Evolutionary conservation across 768 basidiomycete genomes (phyloP).

Genomic region (Dictyophora rubrovolvata): DNA sequence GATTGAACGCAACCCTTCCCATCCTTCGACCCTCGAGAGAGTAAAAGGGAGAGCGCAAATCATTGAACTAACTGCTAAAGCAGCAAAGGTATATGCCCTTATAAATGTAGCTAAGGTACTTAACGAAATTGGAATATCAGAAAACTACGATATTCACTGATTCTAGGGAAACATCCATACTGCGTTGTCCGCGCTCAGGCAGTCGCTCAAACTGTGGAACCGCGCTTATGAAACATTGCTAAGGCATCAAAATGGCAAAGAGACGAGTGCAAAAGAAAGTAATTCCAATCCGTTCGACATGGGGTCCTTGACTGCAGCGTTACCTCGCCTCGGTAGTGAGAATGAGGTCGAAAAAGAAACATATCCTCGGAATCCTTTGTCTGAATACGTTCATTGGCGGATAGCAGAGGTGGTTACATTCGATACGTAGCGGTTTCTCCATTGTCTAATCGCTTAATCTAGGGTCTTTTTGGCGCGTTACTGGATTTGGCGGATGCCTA

Average conservation of each 20-base stretch:
- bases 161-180: conserved; percentile 52
- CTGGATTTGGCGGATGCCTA: conserved; percentile 60
- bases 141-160: background rate
- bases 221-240: conserved; percentile 61
- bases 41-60: conserved; percentile 47
- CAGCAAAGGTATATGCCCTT: conserved; percentile 54
- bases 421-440: background rate
- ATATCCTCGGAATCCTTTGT: conserved; percentile 24
- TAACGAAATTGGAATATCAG: conserved; percentile 1
- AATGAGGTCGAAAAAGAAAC: conserved; percentile 12
- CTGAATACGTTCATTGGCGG: conserved; percentile 64
- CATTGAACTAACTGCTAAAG: conserved; percentile 64
- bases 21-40: conserved; percentile 40
- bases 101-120: conserved; percentile 60
- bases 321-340: conserved; percentile 23
- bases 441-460: background rate
- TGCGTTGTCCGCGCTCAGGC: conserved; percentile 49
- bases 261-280: conserved; percentile 17
- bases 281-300: conserved; percentile 54
- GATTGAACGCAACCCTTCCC: background rate
- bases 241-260: conserved; percentile 35
- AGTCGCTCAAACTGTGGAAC: conserved; percentile 71
- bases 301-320: conserved; percentile 31
- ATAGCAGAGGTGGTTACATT: conserved; percentile 38
- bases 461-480: conserved; percentile 52